Conservation (phyloP, 345 rosid species). For the Eucalyptus sp. region DNA sequence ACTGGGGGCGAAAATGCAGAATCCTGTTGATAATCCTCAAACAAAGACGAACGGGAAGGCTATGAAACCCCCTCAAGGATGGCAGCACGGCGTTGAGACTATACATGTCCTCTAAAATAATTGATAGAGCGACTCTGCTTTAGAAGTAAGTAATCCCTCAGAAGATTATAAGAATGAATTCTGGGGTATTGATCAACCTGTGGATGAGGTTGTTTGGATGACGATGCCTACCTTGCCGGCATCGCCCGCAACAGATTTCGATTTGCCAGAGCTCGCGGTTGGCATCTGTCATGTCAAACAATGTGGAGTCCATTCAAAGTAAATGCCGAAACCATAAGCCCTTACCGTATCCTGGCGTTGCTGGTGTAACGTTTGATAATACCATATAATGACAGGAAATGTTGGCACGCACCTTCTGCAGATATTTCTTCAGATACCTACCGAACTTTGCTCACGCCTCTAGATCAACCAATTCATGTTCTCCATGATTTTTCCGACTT, state of each 20-base stretch:
- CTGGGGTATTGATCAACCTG: not conserved
- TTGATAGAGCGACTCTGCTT: not conserved
- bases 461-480: not conserved
- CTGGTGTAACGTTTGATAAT: not conserved
- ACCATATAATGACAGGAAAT: not conserved
- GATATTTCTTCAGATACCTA: not conserved
- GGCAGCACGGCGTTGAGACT: not conserved
- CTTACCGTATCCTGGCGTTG: not conserved
- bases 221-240: not conserved
- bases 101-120: not conserved
- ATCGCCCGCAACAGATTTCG: not conserved
- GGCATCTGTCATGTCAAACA: not conserved
- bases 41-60: not conserved
- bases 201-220: not conserved
- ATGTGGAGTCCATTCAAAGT: not conserved
- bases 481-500: not conserved
- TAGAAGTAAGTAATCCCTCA: not conserved
- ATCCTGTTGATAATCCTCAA: not conserved
- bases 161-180: not conserved
- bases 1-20: not conserved
- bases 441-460: not conserved
- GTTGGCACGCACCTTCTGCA: not conserved
- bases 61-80: not conserved
- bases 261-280: not conserved
- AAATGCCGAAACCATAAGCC: not conserved